phyloP scores from a whole-genome alignment of 1,284 basidiomycete species.

The Cerrena zonata region DNA sequence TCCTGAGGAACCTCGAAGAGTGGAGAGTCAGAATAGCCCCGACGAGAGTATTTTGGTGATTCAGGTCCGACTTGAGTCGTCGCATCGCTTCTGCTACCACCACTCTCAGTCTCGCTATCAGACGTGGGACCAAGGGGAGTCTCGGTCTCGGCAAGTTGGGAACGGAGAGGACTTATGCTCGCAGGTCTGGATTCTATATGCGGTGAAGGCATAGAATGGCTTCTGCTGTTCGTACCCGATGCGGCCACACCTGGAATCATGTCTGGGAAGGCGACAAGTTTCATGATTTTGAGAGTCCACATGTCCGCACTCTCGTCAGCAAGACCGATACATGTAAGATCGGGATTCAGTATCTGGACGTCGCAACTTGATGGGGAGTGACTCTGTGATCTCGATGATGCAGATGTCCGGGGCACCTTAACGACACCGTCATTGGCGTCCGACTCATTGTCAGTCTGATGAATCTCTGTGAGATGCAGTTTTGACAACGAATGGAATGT shows the following conservation, averaged over 20 bases:
- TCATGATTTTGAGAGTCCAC: conserved; percentile 70
- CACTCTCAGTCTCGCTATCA: conserved; percentile 11
- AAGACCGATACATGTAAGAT: conserved; percentile 33
- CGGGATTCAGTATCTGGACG: conserved; percentile 27
- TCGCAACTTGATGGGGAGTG: conserved; percentile 26
- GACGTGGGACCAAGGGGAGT: background rate
- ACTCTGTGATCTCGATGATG: conserved; percentile 24
- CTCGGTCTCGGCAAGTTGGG: background rate
- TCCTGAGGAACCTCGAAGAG: conserved; percentile 14
- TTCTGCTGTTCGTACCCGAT: background rate
- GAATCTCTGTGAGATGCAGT: background rate
- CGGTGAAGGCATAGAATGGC: background rate
- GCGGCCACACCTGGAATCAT: conserved; percentile 40
- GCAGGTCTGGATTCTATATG: too few relatives aligned
- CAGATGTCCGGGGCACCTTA: conserved; percentile 10
- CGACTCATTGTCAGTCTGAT: background rate
- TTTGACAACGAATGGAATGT: conserved; percentile 13
- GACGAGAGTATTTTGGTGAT: conserved; percentile 19
- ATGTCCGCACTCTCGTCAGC: conserved; percentile 58
- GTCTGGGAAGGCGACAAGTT: conserved; percentile 68
- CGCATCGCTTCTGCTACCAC: conserved; percentile 23
- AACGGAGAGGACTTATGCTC: too few relatives aligned
- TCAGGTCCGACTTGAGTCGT: conserved; percentile 24
- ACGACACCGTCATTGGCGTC: background rate
- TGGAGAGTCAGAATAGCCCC: conserved; percentile 15